Evolutionary conservation across 371 early-diverging fungal genomes (phyloP), one percentile per base, ranked within the genome.

Genomic region (Apophysomyces elegans): DNA sequence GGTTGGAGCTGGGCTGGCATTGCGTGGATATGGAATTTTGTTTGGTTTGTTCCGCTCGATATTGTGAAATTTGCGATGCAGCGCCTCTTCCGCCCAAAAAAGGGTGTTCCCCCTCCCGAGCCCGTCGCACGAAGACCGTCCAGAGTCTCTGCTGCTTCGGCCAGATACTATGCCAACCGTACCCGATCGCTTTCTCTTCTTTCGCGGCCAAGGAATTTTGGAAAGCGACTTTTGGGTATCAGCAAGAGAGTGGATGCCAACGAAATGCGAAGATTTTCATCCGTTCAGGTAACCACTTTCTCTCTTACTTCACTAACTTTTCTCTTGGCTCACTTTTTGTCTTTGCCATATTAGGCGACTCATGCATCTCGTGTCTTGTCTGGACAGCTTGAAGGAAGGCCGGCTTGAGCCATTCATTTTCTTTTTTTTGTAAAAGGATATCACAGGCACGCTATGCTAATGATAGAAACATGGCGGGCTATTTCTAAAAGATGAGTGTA

Each of bases 11-110:
- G 80, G 83, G 86, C 77, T 45, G 84, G 84, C 62, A 82, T 82
- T 59, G 88, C 84, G 62, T 90, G 90, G 90, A 76, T 90, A 71
- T 90, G 89, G 89, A 88, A 90, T 79, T 81, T 90, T 61, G 68
- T 90, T 61, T 90, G 90, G 90, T 90, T 87, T 64, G 67, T 87
- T 65, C 90, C 90, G 54, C 70, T 90, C 66, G 90, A 90, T 72
- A 74, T 87, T 57, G 65, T 88, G 81, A 90, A 90, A 80, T 90
- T 90, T 62, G 85, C 73, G 58, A 85, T 90, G 79, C 87, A 85
- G 61, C 63, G 61, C n/a, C 2, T 74, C 73, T 84, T 85, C 73
- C 77, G 84, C 64, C 83, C 79, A 41, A 73, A 64, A 59, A 62
- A 46, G 18, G 56, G 61, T 21, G 58, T 62, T 18, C 64, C 39